Conservation (phyloP, 2,329 filamentous ascomycete genomes). For the Arthroderma sp. region DNA sequence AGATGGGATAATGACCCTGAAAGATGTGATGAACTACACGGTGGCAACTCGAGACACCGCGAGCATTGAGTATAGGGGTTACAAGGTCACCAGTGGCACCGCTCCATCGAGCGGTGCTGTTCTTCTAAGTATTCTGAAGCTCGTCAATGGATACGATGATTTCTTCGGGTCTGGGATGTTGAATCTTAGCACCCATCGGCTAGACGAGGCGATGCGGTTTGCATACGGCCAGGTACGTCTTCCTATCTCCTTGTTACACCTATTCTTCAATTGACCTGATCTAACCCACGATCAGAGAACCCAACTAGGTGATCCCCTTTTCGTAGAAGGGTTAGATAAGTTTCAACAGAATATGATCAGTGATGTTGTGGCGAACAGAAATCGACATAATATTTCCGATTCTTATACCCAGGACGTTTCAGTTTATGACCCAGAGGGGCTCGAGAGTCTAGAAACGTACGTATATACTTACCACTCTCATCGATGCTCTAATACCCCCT, state of each 20-base stretch:
- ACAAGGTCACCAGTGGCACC: conserved; percentile 50
- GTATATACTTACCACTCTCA: conserved; percentile 7
- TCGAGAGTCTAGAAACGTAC: conserved; percentile 52
- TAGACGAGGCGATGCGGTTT: conserved; percentile 82
- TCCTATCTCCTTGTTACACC: background rate
- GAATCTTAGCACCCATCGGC: conserved; percentile 64
- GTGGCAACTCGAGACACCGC: conserved; percentile 51
- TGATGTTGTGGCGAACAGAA: conserved; percentile 42
- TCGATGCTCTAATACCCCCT: background rate
- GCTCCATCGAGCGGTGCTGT: conserved; percentile 71
- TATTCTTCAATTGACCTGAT: background rate
- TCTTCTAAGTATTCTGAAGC: conserved; percentile 64
- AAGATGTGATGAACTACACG: conserved; percentile 63
- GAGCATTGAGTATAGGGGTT: conserved; percentile 54
- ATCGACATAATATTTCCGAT: conserved; percentile 59
- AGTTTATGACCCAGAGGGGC: conserved; percentile 56
- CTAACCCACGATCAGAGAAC: conserved; percentile 39
- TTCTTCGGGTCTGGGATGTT: conserved; percentile 45
- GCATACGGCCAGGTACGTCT: conserved; percentile 52
- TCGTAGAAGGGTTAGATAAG: conserved; percentile 47
- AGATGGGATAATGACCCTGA: conserved; percentile 76
- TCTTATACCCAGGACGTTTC: conserved; percentile 55
- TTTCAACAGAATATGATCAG: conserved; percentile 59
- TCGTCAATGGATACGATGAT: conserved; percentile 59
- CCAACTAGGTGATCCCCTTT: conserved; percentile 71